phyloP scores from a whole-genome alignment of 2,329 filamentous ascomycete species.

The Monosporascus ibericus region DNA sequence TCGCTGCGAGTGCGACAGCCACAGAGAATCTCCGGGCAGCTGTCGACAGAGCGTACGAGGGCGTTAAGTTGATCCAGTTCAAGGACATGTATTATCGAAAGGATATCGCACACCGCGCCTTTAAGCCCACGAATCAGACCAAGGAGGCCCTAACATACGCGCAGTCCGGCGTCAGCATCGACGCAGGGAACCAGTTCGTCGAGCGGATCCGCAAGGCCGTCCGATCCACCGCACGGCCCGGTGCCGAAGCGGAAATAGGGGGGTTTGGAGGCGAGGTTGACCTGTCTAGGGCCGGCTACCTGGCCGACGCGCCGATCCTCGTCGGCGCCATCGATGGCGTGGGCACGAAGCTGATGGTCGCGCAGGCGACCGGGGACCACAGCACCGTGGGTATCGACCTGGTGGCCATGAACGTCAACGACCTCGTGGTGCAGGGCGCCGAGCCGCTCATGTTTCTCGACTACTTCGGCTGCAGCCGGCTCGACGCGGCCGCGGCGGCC shows the following conservation, averaged over 20 bases:
- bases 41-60: slow-evolving; percentile 80
- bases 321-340: slow-evolving; percentile 96
- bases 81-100: slow-evolving; percentile 86
- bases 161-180: slow-evolving; percentile 87
- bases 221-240: slow-evolving; percentile 74
- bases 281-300: slow-evolving; percentile 67
- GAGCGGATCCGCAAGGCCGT: slow-evolving; percentile 87
- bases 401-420: slow-evolving; percentile 99
- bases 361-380: slow-evolving; percentile 82
- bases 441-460: slow-evolving; percentile 95
- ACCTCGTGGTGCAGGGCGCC: slow-evolving; percentile 91
- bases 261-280: slow-evolving; percentile 90
- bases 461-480: slow-evolving; percentile 90
- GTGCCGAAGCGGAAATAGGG: slow-evolving; percentile 88
- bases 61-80: slow-evolving; percentile 74
- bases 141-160: slow-evolving; percentile 75
- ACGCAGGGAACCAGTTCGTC: slow-evolving; percentile 88
- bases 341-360: slow-evolving; percentile 94
- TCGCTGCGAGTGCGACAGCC: slow-evolving; percentile 80
- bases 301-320: slow-evolving; percentile 63
- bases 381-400: slow-evolving; percentile 94
- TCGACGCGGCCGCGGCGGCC: slow-evolving; percentile 71
- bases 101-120: slow-evolving; percentile 80
- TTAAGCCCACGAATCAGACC: slow-evolving; percentile 38
- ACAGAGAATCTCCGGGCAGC: slow-evolving; percentile 69